Percentiles rank a stretch among this genome's conserved stretches.
phyloP scores from a whole-genome alignment of 495 filamentous ascomycete species.

The Usnea hakonensis region DNA sequence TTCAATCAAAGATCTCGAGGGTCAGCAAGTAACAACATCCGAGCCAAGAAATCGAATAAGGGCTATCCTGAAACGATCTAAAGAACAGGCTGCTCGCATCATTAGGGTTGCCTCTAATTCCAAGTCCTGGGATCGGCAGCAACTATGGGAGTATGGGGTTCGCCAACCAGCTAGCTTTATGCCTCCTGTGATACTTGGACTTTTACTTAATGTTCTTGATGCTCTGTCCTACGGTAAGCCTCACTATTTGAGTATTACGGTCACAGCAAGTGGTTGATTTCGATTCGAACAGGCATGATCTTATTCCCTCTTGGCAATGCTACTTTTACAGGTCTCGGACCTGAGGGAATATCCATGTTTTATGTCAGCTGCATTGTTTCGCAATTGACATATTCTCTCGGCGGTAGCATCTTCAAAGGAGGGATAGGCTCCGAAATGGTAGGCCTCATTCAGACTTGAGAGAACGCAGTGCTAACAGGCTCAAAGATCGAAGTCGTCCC shows the following conservation, averaged over 20 bases:
- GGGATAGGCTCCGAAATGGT: conserved; percentile 96
- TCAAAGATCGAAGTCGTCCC: conserved; percentile 85
- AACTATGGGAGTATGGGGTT: conserved; percentile 56
- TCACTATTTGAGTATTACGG: not conserved
- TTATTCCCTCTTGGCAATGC: conserved; percentile 82
- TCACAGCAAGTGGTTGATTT: conserved; percentile 10
- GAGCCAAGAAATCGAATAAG: conserved; percentile 21
- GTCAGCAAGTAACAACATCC: conserved; percentile 20
- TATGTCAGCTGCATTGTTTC: conserved; percentile 95
- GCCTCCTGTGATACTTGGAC: conserved; percentile 79
- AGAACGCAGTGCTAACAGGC: conserved; percentile 16
- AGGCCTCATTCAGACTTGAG: conserved; percentile 1
- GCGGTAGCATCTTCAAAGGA: conserved; percentile 81
- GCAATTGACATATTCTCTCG: conserved; percentile 81
- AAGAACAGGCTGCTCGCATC: conserved; percentile 1
- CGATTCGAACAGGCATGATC: conserved; percentile 60
- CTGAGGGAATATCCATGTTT: conserved; percentile 96
- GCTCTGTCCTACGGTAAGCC: conserved; percentile 81
- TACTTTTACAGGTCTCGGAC: conserved; percentile 72
- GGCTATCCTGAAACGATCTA: conserved; percentile 25
- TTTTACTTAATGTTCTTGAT: conserved; percentile 88
- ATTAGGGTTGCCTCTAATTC: conserved; percentile 39
- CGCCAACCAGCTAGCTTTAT: conserved; percentile 60
- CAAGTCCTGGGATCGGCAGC: conserved; percentile 62
- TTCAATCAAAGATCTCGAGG: conserved; percentile 28